These are phyloP conservation scores for Erysiphe neolycopersici DNA, from an alignment of 2,329 filamentous ascomycete genomes.

Conservation along the genomic window DNA sequence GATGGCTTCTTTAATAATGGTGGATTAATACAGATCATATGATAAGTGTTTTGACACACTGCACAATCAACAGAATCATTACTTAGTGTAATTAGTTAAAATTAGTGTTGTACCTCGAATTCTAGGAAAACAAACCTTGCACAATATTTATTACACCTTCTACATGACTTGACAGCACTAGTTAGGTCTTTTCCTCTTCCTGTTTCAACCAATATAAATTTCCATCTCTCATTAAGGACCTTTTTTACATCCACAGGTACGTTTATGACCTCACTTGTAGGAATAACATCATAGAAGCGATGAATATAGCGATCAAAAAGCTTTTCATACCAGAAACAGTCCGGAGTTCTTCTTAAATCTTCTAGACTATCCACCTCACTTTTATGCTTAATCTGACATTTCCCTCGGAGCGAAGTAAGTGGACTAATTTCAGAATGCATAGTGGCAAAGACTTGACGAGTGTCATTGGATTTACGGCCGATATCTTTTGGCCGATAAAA, in stretches of 20 bases:
- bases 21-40: constrained; percentile 93
- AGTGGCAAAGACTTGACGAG: constrained; percentile 72
- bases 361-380: constrained; percentile 65
- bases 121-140: constrained; percentile 40
- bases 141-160: constrained; percentile 73
- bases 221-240: constrained; percentile 88
- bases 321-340: constrained; percentile 93
- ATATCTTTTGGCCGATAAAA: constrained; percentile 95
- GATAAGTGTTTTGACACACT: constrained; percentile 81
- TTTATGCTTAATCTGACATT: constrained; percentile 72
- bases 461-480: constrained; percentile 72
- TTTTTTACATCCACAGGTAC: constrained; percentile 88
- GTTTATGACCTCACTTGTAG: constrained; percentile 78
- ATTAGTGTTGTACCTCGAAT: too few relatives aligned
- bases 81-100: constrained; percentile 19
- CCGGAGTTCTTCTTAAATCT: constrained; percentile 55
- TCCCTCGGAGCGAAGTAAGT: constrained; percentile 72
- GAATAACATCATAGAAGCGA: constrained; percentile 91
- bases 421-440: constrained; percentile 98
- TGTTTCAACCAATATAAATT: constrained; percentile 81
- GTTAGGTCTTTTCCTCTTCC: constrained; percentile 86
- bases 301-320: constrained; percentile 96
- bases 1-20: constrained; percentile 87
- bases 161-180: constrained; percentile 86
- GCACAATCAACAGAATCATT: constrained; percentile 93